Conservation (phyloP, 768 basidiomycete species). For the Leccinellum rugosiceps region DNA sequence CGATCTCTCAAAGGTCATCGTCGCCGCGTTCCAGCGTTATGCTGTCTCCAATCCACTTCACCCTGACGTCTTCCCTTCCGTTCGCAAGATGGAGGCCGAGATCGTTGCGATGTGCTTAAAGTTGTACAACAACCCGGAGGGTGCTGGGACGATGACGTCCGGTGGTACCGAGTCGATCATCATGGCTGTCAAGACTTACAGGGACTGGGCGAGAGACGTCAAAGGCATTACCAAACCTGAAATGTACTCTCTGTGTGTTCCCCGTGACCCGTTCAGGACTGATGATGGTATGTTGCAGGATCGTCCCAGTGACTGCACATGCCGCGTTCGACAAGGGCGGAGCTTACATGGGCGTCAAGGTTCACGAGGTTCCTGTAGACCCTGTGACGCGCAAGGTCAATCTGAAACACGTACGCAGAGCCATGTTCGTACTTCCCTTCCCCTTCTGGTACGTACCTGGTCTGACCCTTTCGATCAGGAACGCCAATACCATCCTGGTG, state of each 20-base stretch:
- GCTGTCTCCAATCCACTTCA: slow-evolving; percentile 88
- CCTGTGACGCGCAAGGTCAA: slow-evolving; percentile 72
- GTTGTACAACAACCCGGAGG: slow-evolving; percentile 80
- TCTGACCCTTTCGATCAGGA: slow-evolving; percentile 43
- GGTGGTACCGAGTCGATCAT: slow-evolving; percentile 97
- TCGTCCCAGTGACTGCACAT: slow-evolving; percentile 82
- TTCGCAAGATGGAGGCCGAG: slow-evolving; percentile 97
- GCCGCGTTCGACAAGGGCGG: slow-evolving; percentile 95
- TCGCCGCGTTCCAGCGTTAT: slow-evolving; percentile 78
- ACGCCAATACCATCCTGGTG: slow-evolving; percentile 86
- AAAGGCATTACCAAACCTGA: slow-evolving; percentile 92
- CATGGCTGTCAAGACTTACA: slow-evolving; percentile 92
- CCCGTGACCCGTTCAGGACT: neutral
- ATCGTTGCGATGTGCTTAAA: slow-evolving; percentile 84
- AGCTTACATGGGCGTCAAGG: slow-evolving; percentile 84
- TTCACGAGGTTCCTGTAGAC: slow-evolving; percentile 84
- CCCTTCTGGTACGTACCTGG: neutral
- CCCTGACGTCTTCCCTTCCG: slow-evolving; percentile 87
- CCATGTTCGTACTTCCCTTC: slow-evolving; percentile 63
- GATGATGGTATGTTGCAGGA: slow-evolving; percentile 40
- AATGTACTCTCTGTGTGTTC: slow-evolving; percentile 45
- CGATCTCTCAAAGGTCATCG: slow-evolving; percentile 74
- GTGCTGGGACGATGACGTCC: slow-evolving; percentile 90
- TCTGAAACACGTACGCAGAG: slow-evolving; percentile 71
- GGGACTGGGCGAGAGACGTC: slow-evolving; percentile 83